These are phyloP conservation scores for Spathaspora sp. DNA, from an alignment of 1,139 yeast species.

Conservation along the genomic window DNA sequence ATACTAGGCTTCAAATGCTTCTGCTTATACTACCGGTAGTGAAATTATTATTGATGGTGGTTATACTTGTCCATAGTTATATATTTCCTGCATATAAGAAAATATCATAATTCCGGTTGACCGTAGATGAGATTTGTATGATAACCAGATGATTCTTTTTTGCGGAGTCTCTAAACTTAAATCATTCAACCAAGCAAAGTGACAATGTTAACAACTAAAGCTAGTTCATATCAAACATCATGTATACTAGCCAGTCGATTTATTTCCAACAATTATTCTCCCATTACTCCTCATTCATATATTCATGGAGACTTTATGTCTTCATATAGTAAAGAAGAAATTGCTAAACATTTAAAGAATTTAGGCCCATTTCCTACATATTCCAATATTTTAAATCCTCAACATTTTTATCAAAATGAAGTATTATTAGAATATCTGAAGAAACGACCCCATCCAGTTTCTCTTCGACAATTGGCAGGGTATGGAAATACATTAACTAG, in stretches of 20 bases:
- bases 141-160: too few relatives aligned
- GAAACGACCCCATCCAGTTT: constrained; percentile 82
- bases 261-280: constrained; percentile 5
- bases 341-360: constrained; percentile 40
- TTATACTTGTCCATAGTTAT: constrained; percentile 45
- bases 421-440: constrained; percentile 64
- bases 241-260: background rate
- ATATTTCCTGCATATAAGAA: background rate
- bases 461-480: constrained; percentile 82
- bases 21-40: constrained; percentile 81
- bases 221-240: background rate
- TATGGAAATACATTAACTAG: constrained; percentile 81
- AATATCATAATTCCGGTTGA: too few relatives aligned
- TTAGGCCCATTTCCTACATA: constrained; percentile 47
- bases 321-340: constrained; percentile 32
- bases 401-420: constrained; percentile 86
- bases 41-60: constrained; percentile 89
- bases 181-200: too few relatives aligned
- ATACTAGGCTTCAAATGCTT: constrained; percentile 78
- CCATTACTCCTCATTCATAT: constrained; percentile 28
- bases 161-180: too few relatives aligned
- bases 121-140: too few relatives aligned
- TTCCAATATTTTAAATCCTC: constrained; percentile 50
- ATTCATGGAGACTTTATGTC: constrained; percentile 35
- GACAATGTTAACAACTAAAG: background rate